Percentiles rank a stretch among this genome's conserved stretches.
These are phyloP conservation scores for Leccinum boreale DNA, from an alignment of 768 basidiomycete genomes.

Conservation along the genomic window DNA sequence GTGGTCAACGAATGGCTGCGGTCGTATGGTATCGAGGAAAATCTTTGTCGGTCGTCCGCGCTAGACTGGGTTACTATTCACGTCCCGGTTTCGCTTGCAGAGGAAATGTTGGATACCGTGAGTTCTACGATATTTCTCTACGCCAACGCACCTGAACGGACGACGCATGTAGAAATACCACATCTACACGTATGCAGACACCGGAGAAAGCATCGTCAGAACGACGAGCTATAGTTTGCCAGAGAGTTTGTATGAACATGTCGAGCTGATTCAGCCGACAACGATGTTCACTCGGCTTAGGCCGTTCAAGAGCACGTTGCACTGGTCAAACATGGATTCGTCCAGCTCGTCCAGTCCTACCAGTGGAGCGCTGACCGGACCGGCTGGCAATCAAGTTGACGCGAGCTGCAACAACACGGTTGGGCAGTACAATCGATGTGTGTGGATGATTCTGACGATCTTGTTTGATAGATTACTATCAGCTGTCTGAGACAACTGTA, in stretches of 20 bases:
- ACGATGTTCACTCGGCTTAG: constrained; percentile 58
- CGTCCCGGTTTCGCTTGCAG: constrained; percentile 56
- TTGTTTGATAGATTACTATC: constrained; percentile 41
- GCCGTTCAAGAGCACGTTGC: constrained; percentile 40
- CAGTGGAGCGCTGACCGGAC: constrained; percentile 21
- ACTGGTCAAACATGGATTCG: constrained; percentile 22
- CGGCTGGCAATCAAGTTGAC: constrained; percentile 40
- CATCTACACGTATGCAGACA: constrained; percentile 53
- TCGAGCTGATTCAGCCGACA: constrained; percentile 71
- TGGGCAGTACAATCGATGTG: not conserved
- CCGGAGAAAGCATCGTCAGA: constrained; percentile 55
- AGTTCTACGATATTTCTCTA: constrained; percentile 9
- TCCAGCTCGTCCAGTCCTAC: constrained; percentile 1
- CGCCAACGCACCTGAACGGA: not conserved
- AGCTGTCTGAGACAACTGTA: constrained; percentile 54
- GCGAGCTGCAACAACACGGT: constrained; percentile 44
- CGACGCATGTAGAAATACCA: constrained; percentile 50
- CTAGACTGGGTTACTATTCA: constrained; percentile 66
- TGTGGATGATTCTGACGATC: not conserved
- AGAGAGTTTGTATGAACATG: constrained; percentile 49
- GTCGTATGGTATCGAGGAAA: constrained; percentile 48
- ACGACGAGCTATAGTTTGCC: constrained; percentile 70
- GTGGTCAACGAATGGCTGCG: constrained; percentile 61
- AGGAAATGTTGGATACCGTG: constrained; percentile 71
- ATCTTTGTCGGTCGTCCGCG: constrained; percentile 54